phyloP scores from a whole-genome alignment of 2,329 filamentous ascomycete species.

The Colletotrichum australisinense region DNA sequence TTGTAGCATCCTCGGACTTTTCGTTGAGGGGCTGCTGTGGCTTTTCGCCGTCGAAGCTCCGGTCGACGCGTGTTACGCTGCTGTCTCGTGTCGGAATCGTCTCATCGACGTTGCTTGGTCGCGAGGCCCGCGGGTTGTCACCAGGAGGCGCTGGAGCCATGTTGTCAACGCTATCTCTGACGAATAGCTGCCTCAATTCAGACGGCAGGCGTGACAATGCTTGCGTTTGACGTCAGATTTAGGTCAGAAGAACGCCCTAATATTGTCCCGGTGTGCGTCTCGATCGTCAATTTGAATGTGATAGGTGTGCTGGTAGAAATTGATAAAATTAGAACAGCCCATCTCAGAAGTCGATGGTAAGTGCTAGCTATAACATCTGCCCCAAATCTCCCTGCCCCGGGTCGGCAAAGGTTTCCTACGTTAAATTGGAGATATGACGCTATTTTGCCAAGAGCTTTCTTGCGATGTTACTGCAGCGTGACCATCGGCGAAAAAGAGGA shows the following conservation, averaged over 20 bases:
- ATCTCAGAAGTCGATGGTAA: not conserved
- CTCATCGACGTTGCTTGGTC: not conserved
- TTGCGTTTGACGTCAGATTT: not conserved
- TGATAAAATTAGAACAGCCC: not conserved
- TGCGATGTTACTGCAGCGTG: not conserved
- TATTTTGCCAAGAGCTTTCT: slow-evolving; percentile 6
- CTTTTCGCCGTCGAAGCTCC: slow-evolving; percentile 18
- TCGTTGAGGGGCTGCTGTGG: not conserved
- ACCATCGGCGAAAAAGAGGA: not conserved
- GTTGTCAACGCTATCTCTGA: not conserved
- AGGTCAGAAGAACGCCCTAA: not conserved
- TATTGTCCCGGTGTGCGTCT: not conserved
- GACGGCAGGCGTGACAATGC: not conserved
- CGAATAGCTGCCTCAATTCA: not conserved
- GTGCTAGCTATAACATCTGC: not conserved
- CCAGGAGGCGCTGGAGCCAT: slow-evolving; percentile 5
- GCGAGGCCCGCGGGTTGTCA: not conserved
- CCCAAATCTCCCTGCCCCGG: not conserved
- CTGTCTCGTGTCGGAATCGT: slow-evolving; percentile 5
- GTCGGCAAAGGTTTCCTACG: not conserved
- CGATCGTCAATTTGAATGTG: not conserved
- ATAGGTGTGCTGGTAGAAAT: not conserved
- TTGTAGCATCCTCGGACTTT: not conserved
- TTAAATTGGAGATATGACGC: slow-evolving; percentile 26
- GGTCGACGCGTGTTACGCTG: slow-evolving; percentile 15